Evolutionary conservation across 352 stramenopile genomes (phyloP).

Genomic region (Pythium monospermum): DNA sequence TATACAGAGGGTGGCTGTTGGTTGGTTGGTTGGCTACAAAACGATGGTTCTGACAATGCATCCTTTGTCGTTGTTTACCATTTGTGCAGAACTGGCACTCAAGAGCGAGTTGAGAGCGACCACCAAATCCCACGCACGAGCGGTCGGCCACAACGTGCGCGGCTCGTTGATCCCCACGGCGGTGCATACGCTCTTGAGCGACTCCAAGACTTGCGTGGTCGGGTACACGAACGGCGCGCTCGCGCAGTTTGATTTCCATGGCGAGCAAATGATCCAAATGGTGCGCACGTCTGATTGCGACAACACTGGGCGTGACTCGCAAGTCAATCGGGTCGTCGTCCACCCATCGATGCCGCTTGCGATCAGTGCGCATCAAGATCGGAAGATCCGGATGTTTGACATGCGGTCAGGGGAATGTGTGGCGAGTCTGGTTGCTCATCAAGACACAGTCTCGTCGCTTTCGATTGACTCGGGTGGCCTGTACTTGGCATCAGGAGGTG

Average conservation of each 20-base stretch:
- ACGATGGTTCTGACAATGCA: no score
- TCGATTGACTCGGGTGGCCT: conserved; percentile 74
- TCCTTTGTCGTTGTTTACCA: neutral
- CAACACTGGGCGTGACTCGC: conserved; percentile 40
- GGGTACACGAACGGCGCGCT: conserved; percentile 70
- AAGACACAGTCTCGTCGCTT: conserved; percentile 75
- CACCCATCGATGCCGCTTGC: conserved; percentile 83
- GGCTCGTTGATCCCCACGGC: conserved; percentile 67
- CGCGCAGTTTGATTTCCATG: conserved; percentile 70
- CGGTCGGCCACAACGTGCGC: conserved; percentile 42
- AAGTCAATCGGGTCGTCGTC: conserved; percentile 63
- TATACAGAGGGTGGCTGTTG: no score
- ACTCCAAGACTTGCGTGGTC: conserved; percentile 76
- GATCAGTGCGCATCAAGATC: conserved; percentile 77
- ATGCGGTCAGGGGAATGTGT: conserved; percentile 84
- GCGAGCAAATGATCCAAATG: conserved; percentile 75
- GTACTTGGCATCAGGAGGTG: conserved; percentile 72
- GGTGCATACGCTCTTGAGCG: conserved; percentile 61
- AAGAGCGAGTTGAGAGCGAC: conserved; percentile 70
- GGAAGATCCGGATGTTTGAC: conserved; percentile 84
- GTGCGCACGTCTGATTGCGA: conserved; percentile 65
- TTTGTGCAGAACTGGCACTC: conserved; percentile 49
- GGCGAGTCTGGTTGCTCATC: conserved; percentile 66
- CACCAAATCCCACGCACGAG: conserved; percentile 42
- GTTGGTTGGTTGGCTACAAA: no score